Conservation (phyloP, 2,329 filamentous ascomycete genomes). For the Coniochaeta ligniaria region DNA sequence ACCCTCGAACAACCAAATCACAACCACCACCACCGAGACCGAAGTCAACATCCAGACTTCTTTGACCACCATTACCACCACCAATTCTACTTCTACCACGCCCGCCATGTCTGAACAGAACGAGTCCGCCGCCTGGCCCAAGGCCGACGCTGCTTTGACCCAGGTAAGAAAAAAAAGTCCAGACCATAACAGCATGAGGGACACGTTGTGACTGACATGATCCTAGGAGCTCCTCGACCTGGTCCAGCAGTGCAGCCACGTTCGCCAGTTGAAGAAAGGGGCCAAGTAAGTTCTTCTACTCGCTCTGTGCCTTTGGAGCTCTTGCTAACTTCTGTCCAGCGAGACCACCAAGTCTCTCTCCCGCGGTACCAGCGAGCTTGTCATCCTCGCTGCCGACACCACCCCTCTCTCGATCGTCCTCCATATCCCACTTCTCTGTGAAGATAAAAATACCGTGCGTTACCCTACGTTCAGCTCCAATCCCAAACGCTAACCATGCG, state of each 20-base stretch:
- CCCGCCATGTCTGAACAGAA: constrained; percentile 20
- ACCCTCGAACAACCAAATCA: constrained; percentile 12
- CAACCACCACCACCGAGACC: neutral
- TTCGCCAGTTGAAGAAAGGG: constrained; percentile 79
- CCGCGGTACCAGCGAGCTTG: constrained; percentile 82
- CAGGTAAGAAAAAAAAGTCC: neutral
- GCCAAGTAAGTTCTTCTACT: constrained; percentile 43
- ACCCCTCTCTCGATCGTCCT: constrained; percentile 80
- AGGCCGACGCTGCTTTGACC: constrained; percentile 61
- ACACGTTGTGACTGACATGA: neutral
- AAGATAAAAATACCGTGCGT: constrained; percentile 72
- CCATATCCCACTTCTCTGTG: constrained; percentile 80
- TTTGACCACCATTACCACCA: neutral
- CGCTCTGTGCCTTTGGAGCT: neutral
- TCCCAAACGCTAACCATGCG: too few species aligned
- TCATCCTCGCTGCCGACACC: constrained; percentile 85
- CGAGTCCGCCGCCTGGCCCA: constrained; percentile 50
- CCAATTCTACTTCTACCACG: constrained; percentile 3
- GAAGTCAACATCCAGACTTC: neutral
- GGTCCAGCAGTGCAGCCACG: constrained; percentile 63
- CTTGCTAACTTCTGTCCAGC: constrained; percentile 6
- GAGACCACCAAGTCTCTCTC: constrained; percentile 19
- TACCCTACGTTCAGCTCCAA: too few species aligned
- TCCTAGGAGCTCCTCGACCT: constrained; percentile 76
- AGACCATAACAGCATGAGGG: neutral